Conservation (phyloP, 805 yeast species). For the Blastobotrys robertii region DNA sequence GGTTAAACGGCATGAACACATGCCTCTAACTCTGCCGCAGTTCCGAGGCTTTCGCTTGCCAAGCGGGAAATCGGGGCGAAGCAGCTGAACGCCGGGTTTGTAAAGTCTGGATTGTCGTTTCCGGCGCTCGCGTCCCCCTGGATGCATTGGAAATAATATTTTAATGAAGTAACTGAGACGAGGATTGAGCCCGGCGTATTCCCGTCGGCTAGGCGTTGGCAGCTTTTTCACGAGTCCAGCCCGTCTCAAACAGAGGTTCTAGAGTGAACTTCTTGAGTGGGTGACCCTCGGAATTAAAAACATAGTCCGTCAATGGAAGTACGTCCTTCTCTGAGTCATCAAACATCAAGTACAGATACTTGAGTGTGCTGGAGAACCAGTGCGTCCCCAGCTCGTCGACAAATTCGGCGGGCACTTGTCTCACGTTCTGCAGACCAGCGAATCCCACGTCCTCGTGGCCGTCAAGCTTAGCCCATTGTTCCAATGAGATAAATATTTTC, state of each 20-base stretch:
- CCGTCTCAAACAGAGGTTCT: constrained; percentile 43
- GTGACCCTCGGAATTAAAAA: constrained; percentile 90
- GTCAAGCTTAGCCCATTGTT: constrained; percentile 44
- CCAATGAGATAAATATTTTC: constrained; percentile 68
- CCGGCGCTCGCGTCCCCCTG: too few relatives aligned
- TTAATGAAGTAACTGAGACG: too few relatives aligned
- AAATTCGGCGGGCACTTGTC: constrained; percentile 39
- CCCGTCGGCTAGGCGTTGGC: too few relatives aligned
- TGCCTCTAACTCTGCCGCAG: too few relatives aligned
- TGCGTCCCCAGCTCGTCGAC: constrained; percentile 80
- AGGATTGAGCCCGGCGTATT: too few relatives aligned
- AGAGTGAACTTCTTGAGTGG: constrained; percentile 69
- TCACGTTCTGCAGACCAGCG: constrained; percentile 59
- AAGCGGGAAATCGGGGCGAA: too few relatives aligned
- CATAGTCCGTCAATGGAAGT: constrained; percentile 56
- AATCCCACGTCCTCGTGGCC: constrained; percentile 36
- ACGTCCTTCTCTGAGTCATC: constrained; percentile 42
- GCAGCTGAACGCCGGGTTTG: too few relatives aligned
- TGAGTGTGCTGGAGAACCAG: constrained; percentile 91
- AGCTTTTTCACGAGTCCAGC: constrained; percentile 35
- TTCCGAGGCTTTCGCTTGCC: too few relatives aligned
- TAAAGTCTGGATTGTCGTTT: too few relatives aligned
- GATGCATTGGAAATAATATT: too few relatives aligned
- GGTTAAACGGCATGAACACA: too few relatives aligned
- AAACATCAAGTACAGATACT: constrained; percentile 71